A percentile compares a stretch with the other conserved stretches of the same genome.
These are phyloP conservation scores for Panicum virgatum DNA, from an alignment of 202 grass and related monocot species.

Conservation along the genomic window DNA sequence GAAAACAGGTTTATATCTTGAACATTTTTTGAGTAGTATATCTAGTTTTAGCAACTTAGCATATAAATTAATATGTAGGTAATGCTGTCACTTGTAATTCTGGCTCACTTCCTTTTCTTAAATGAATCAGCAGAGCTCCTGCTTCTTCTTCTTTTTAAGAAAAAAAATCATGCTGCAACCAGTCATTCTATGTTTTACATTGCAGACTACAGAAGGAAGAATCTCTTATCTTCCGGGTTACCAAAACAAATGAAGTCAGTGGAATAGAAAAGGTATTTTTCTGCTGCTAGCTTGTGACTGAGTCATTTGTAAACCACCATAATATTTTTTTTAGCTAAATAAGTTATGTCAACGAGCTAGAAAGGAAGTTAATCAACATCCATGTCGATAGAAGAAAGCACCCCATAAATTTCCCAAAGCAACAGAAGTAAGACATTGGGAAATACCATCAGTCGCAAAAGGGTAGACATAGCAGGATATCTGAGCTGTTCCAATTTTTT, in stretches of 20 bases:
- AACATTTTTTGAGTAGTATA: constrained; percentile 21
- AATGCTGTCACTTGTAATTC: neutral
- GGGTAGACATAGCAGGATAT: constrained; percentile 5
- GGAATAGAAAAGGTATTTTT: constrained; percentile 76
- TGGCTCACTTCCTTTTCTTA: no score
- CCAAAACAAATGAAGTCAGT: constrained; percentile 85
- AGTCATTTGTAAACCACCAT: constrained; percentile 27
- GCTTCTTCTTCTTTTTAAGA: no score
- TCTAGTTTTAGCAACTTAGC: constrained; percentile 37
- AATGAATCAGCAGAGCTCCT: no score
- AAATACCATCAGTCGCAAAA: constrained; percentile 6
- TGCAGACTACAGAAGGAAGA: constrained; percentile 95
- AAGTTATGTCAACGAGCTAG: neutral
- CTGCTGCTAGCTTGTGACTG: neutral
- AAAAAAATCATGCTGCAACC: neutral
- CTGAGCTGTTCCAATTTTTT: constrained; percentile 15
- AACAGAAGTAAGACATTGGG: neutral
- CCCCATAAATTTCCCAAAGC: neutral
- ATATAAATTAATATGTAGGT: neutral
- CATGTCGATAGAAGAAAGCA: neutral
- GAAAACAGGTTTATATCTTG: constrained; percentile 74
- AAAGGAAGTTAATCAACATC: neutral
- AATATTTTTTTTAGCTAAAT: constrained; percentile 27
- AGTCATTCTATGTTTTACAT: constrained; percentile 28
- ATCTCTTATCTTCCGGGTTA: constrained; percentile 76